Evolutionary conservation across 2,329 filamentous ascomycete species (phyloP).

Genomic region (Drechslera avenae): DNA sequence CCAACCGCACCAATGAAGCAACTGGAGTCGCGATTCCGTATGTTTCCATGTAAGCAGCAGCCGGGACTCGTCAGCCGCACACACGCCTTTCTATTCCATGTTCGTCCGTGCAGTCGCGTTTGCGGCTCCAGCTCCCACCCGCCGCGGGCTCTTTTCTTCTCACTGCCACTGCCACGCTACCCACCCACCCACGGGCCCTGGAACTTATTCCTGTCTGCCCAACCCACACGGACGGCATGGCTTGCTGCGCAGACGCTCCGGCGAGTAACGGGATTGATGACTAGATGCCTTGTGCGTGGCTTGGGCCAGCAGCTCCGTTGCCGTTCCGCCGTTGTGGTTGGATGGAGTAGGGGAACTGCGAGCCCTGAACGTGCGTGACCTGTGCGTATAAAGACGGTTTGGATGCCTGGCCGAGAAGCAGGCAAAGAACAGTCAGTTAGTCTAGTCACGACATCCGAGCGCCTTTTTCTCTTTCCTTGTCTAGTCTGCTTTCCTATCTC

Average conservation of each 20-base stretch:
- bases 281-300: slow-evolving; percentile 32
- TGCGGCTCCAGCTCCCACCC: slow-evolving; percentile 25
- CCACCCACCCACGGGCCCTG: slow-evolving; percentile 28
- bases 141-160: slow-evolving; percentile 7
- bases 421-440: slow-evolving; percentile 10
- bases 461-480: slow-evolving; percentile 12
- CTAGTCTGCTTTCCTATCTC: slow-evolving; percentile 17
- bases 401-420: slow-evolving; percentile 21
- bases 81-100: slow-evolving; percentile 2
- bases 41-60: slow-evolving; percentile 11
- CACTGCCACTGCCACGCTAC: slow-evolving; percentile 24
- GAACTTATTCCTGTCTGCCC: slow-evolving; percentile 36
- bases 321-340: slow-evolving; percentile 22
- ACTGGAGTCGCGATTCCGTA: slow-evolving; percentile 3
- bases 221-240: slow-evolving; percentile 7
- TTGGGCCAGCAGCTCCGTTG: slow-evolving; percentile 20
- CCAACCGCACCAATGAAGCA: slow-evolving; percentile 3
- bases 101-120: slow-evolving; percentile 13
- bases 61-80: slow-evolving; percentile 16
- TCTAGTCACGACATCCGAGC: slow-evolving; percentile 14
- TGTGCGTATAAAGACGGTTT: slow-evolving; percentile 42
- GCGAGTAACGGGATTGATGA: slow-evolving; percentile 32
- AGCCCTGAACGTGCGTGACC: slow-evolving; percentile 6
- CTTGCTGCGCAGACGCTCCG: slow-evolving; percentile 12
- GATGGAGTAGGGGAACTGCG: slow-evolving; percentile 5